Evolutionary conservation across 768 basidiomycete species (phyloP), one percentile per base, ranked within the genome.

Genomic region (Kwoniella bestiolae): DNA sequence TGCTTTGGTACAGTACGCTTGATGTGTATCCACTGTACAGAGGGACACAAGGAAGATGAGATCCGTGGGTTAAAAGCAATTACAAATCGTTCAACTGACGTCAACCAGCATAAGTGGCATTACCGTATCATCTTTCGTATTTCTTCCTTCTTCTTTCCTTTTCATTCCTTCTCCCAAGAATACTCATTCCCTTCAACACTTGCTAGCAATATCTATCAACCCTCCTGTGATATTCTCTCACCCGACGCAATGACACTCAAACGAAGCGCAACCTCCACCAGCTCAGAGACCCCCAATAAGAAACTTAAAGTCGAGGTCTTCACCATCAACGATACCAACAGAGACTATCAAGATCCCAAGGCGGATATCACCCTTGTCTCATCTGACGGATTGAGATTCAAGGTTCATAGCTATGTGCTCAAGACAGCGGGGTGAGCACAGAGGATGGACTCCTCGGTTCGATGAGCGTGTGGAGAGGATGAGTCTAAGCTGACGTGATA

Each of bases 391-490:
- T 2, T 56, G 6, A 14, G 25, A 2, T 67, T 67, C 35, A 60
- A 49, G 34, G 65, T 67, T 21, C 52, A 67, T 26, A 61, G 59
- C 35, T 61, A 56, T 26, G 23, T 46, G 11, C 65, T 67, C 1
- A 60, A 56, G 38, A 32, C 65, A 8, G 25, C 34, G 31, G 56
- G 59, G 65, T 67, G 23, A 23, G 60, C 28, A 21, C 5, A n/a
- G 2, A 34, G 26, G 23, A 25, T 26, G 11, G 23, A 51, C 11
- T n/a, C 14, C 23, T 16, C 29, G n/a, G 2, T 16, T 9, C 9
- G 9, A 34, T 35, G 8, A 5, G 49, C 9, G 8, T 8, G 5
- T 18, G 18, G n/a, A 32, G n/a, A 34, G 23, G 3, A 26, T 11
- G 6, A 16, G 23, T n/a, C 8, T 29, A 26, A 21, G 52, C 52